phyloP scores from a whole-genome alignment of 768 basidiomycete genomes.

The Pilatotrama ljubarskyi region DNA sequence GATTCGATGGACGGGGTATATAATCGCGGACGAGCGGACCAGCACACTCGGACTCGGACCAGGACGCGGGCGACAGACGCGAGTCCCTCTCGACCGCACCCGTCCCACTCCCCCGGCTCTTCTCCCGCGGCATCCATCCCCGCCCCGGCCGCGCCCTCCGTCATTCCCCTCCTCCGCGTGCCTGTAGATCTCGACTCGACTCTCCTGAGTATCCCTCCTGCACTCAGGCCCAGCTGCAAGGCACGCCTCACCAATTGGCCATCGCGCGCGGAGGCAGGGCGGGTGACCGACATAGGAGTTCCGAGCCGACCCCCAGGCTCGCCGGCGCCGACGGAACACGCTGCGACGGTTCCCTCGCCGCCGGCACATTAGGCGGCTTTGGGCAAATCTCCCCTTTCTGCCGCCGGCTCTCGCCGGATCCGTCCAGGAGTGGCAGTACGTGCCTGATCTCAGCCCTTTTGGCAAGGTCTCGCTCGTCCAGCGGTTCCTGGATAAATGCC shows the following conservation, averaged over 20 bases:
- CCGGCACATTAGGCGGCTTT: neutral
- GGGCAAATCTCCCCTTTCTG: neutral
- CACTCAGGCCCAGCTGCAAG: neutral
- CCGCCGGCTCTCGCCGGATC: neutral
- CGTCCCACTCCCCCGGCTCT: neutral
- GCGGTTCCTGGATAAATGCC: neutral
- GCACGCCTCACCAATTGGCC: neutral
- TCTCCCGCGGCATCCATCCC: neutral
- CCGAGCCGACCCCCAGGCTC: neutral
- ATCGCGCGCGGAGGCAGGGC: neutral
- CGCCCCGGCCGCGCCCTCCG: neutral
- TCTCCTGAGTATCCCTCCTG: neutral
- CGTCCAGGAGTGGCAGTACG: neutral
- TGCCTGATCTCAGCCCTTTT: neutral
- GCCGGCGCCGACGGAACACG: constrained; percentile 1
- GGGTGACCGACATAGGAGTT: constrained; percentile 4
- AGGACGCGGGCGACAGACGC: neutral
- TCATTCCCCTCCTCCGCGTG: neutral
- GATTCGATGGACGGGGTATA: neutral
- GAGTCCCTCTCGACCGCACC: no score
- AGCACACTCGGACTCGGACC: neutral
- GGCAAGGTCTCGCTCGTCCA: neutral
- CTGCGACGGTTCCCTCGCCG: neutral
- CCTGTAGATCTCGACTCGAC: neutral
- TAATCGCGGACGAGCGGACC: neutral